Evolutionary conservation across 495 filamentous ascomycete species (phyloP).

Genomic region (Monascus purpureus): DNA sequence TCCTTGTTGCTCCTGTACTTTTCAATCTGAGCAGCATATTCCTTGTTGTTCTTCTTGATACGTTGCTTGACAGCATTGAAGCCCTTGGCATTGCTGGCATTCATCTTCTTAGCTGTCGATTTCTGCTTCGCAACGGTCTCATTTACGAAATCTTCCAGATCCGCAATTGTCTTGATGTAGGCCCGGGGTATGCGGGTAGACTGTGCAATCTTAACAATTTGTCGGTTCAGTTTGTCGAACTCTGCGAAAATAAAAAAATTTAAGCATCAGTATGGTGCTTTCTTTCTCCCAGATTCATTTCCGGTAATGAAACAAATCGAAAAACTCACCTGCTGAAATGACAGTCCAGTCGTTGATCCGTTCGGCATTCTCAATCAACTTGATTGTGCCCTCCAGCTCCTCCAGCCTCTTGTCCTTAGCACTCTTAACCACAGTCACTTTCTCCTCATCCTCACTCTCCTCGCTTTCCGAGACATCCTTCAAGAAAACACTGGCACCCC

Average conservation of each 20-base stretch:
- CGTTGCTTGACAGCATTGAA: slow-evolving; percentile 93
- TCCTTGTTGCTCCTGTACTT: slow-evolving; percentile 74
- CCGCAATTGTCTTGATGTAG: slow-evolving; percentile 85
- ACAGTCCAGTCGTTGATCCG: slow-evolving; percentile 96
- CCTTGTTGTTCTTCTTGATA: slow-evolving; percentile 97
- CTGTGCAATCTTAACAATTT: slow-evolving; percentile 65
- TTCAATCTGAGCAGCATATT: slow-evolving; percentile 76
- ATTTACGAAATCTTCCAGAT: slow-evolving; percentile 91
- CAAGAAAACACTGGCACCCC: slow-evolving; percentile 69
- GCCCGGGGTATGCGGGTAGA: slow-evolving; percentile 67
- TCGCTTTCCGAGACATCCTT: slow-evolving; percentile 63
- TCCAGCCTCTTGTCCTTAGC: slow-evolving; percentile 95
- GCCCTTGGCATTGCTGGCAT: slow-evolving; percentile 82
- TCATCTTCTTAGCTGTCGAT: slow-evolving; percentile 95
- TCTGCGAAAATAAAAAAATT: slow-evolving; percentile 38
- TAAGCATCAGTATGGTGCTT: slow-evolving; percentile 1
- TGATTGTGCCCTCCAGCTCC: slow-evolving; percentile 79
- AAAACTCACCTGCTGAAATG: slow-evolving; percentile 65
- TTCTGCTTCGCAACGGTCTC: slow-evolving; percentile 92
- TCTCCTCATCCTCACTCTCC: slow-evolving; percentile 70
- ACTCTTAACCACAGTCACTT: slow-evolving; percentile 76
- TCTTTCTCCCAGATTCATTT: background rate
- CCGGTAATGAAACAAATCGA: too few relatives aligned
- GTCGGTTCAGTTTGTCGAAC: slow-evolving; percentile 94
- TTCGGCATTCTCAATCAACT: slow-evolving; percentile 83